A percentile compares a stretch with the other conserved stretches of the same genome.
phyloP scores from a whole-genome alignment of 108 stramenopile genomes.

The Asterionellopsis glacialis region DNA sequence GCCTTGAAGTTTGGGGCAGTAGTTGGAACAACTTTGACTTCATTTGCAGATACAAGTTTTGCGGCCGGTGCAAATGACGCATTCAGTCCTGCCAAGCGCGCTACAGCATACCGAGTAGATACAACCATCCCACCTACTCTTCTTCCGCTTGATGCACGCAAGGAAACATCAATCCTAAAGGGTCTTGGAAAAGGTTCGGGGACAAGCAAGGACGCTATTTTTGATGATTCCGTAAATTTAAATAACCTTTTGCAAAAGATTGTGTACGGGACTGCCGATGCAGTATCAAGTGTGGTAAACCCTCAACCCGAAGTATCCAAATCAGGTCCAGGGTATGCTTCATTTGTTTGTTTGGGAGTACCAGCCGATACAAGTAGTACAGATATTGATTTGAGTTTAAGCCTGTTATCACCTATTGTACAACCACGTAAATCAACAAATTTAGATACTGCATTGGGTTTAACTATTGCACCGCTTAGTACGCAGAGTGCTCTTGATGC shows the following conservation, averaged over 20 bases:
- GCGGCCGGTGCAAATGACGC: no score
- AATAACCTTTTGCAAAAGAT: constrained; percentile 81
- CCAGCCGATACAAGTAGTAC: constrained; percentile 25
- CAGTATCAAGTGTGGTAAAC: constrained; percentile 17
- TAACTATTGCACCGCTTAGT: constrained; percentile 46
- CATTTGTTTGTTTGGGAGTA: constrained; percentile 72
- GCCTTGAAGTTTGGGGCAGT: no score
- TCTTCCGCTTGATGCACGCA: constrained; percentile 42
- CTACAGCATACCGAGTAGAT: constrained; percentile 76
- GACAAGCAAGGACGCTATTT: constrained; percentile 51
- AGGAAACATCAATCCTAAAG: constrained; percentile 48
- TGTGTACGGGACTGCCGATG: constrained; percentile 63
- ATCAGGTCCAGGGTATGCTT: constrained; percentile 26
- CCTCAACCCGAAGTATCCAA: constrained; percentile 8
- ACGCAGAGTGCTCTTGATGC: constrained; percentile 56
- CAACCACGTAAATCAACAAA: constrained; percentile 21
- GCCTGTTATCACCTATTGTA: constrained; percentile 40
- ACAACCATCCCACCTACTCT: constrained; percentile 76
- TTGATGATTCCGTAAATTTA: constrained; percentile 60
- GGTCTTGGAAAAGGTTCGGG: constrained; percentile 64
- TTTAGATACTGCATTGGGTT: constrained; percentile 57
- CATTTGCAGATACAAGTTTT: no score
- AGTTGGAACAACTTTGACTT: no score
- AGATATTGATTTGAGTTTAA: constrained; percentile 48
- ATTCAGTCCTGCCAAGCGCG: constrained; percentile 41